Evolutionary conservation across 345 rosid genomes (phyloP), one percentile per base, ranked within the genome.

Genomic region (Atalantia buxifolia): DNA sequence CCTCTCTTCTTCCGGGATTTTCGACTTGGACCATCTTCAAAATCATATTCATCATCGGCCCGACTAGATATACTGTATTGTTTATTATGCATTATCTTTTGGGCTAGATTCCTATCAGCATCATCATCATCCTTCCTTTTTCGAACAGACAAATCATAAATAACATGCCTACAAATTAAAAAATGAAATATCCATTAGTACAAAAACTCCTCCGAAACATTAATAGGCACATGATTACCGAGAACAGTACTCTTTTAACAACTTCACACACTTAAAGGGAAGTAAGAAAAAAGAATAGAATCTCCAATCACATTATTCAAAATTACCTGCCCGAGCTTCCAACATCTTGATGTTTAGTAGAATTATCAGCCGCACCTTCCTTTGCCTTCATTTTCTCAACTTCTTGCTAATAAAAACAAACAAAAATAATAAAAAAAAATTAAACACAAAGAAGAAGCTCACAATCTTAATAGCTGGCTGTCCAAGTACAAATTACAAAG

Each of bases 11-110:
- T 90, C 60, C 77, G 72, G 0, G 91, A 82, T 78, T 89, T 92
- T 73, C 80, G 87, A 72, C 87, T 88, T 60, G 97, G 93, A 71
- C 90, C 90, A 33, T 87, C 95, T 25, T 91, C 99, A 81, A 82
- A 96, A 84, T 94, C 99, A 82, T 94, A 91, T 77, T 94, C 98
- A 86, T 92, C 97, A 81, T 96, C 99, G 53, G 93, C 95, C 82
- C 78, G 91, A 71, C 94, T 91, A 28, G 93, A 81, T 79, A 89
- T 77, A 79, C 89, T 92, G 81, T 81, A 92, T 72, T 78, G 88
- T 79, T 88, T 96, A 85, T 90, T 93, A 76, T 85, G 92, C 82
- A 88, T 85, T 77, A 96, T 94, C 76, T 83, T 91, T 74, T 78
- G 85, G 38, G 98, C 98, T 77, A 94, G 79, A 85, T 92, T 89